Conservation (phyloP, 371 early-diverging fungal genomes). For the Rhizopus delemar region DNA sequence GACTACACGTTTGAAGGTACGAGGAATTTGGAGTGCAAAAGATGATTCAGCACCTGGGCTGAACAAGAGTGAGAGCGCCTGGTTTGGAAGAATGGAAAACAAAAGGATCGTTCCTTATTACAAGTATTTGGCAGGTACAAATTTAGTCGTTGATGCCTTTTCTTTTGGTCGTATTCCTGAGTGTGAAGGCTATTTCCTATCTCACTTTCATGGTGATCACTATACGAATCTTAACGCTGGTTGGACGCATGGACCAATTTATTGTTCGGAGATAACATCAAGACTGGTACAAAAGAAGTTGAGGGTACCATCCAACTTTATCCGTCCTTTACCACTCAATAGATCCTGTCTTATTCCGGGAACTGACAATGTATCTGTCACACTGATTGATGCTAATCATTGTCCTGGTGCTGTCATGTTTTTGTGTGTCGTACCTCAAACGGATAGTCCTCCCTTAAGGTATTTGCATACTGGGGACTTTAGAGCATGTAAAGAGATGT, state of each 20-base stretch:
- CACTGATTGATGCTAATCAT: slow-evolving; percentile 89
- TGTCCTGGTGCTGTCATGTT: slow-evolving; percentile 92
- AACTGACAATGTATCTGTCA: slow-evolving; percentile 53
- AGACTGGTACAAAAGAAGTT: slow-evolving; percentile 71
- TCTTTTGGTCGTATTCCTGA: slow-evolving; percentile 71
- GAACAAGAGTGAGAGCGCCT: slow-evolving; percentile 5
- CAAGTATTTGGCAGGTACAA: slow-evolving; percentile 52
- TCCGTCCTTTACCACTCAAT: slow-evolving; percentile 75
- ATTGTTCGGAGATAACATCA: slow-evolving; percentile 84
- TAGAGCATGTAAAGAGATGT: slow-evolving; percentile 60
- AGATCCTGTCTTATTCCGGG: slow-evolving; percentile 23
- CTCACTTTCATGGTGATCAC: slow-evolving; percentile 91
- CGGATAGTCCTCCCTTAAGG: slow-evolving; percentile 21
- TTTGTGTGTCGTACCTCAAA: slow-evolving; percentile 55
- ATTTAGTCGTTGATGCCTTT: slow-evolving; percentile 90
- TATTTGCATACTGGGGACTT: slow-evolving; percentile 90
- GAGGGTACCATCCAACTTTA: slow-evolving; percentile 54
- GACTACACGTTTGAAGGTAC: background rate
- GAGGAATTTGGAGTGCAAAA: slow-evolving; percentile 20
- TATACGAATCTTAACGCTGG: slow-evolving; percentile 73
- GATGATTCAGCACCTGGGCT: slow-evolving; percentile 17
- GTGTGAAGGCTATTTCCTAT: slow-evolving; percentile 82
- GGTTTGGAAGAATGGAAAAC: slow-evolving; percentile 14
- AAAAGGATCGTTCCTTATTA: background rate
- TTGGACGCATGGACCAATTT: slow-evolving; percentile 80